phyloP scores from a whole-genome alignment of 2,329 filamentous ascomycete genomes.

The Colletotrichum tofieldiae region DNA sequence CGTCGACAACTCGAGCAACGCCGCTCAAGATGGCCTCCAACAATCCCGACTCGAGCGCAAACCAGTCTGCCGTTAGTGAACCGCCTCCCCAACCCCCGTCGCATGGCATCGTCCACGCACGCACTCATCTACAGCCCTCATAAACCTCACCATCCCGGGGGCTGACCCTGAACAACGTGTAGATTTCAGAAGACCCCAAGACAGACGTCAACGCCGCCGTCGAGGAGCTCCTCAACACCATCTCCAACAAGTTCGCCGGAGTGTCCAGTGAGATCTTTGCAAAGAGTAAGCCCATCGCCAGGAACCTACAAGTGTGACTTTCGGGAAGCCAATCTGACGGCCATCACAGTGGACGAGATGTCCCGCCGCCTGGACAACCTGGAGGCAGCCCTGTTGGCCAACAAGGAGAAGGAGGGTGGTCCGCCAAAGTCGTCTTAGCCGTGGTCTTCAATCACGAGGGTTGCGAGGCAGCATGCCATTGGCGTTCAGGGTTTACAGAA shows the following conservation, averaged over 20 bases:
- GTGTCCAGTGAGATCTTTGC: conserved; percentile 90
- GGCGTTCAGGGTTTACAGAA: conserved; percentile 28
- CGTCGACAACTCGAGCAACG: background rate
- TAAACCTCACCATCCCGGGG: background rate
- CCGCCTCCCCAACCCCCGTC: background rate
- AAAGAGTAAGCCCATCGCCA: conserved; percentile 75
- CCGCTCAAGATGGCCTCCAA: conserved; percentile 55
- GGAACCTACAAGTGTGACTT: background rate
- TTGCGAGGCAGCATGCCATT: conserved; percentile 1
- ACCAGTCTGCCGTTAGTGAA: conserved; percentile 54
- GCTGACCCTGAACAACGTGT: background rate
- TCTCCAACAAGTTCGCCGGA: conserved; percentile 87
- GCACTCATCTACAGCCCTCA: no score
- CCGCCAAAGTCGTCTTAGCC: conserved; percentile 55
- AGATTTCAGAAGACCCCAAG: conserved; percentile 61
- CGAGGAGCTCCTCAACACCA: conserved; percentile 87
- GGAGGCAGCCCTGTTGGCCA: conserved; percentile 79
- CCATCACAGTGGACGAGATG: conserved; percentile 91
- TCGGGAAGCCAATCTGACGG: background rate
- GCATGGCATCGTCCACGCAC: background rate
- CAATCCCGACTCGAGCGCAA: conserved; percentile 53
- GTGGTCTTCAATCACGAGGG: background rate
- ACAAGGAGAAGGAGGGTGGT: conserved; percentile 61
- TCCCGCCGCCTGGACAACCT: conserved; percentile 86
- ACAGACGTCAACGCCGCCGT: conserved; percentile 83